phyloP scores from a whole-genome alignment of 2,329 filamentous ascomycete species.

The Thermothelomyces thermophilus region DNA sequence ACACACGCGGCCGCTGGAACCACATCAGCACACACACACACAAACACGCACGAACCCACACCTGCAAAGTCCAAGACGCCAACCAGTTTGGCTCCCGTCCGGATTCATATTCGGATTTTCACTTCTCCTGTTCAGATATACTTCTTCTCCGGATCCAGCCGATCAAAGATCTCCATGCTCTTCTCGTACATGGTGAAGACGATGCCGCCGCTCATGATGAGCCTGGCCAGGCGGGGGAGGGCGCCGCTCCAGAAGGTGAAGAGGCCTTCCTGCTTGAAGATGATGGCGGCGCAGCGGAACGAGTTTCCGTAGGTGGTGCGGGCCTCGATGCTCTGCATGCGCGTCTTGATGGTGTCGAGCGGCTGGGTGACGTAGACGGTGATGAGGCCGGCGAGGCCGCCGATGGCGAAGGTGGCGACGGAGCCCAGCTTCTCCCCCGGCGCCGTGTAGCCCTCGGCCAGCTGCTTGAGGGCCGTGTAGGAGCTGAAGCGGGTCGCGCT shows the following conservation, averaged over 20 bases:
- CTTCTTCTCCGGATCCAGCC: constrained; percentile 71
- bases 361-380: constrained; percentile 75
- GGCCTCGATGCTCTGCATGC: constrained; percentile 95
- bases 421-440: constrained; percentile 92
- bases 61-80: constrained; percentile 14
- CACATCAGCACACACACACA: neutral
- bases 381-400: constrained; percentile 79
- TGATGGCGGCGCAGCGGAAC: constrained; percentile 71
- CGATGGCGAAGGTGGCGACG: constrained; percentile 82
- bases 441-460: constrained; percentile 85
- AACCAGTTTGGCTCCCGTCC: neutral
- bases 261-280: constrained; percentile 83
- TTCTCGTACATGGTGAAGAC: constrained; percentile 99
- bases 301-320: constrained; percentile 77
- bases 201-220: constrained; percentile 90
- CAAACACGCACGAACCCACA: too few relatives aligned
- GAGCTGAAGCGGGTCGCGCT: constrained; percentile 84
- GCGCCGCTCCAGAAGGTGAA: constrained; percentile 93
- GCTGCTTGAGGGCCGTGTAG: constrained; percentile 84
- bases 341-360: constrained; percentile 91
- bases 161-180: constrained; percentile 80
- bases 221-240: constrained; percentile 70
- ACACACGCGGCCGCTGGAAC: constrained; percentile 3
- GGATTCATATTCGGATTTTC: too few relatives aligned
- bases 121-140: constrained; percentile 59